A percentile compares a stretch with the other conserved stretches of the same genome.
Conservation (phyloP, 108 stramenopile species). For the Mediolabrus comicus region DNA sequence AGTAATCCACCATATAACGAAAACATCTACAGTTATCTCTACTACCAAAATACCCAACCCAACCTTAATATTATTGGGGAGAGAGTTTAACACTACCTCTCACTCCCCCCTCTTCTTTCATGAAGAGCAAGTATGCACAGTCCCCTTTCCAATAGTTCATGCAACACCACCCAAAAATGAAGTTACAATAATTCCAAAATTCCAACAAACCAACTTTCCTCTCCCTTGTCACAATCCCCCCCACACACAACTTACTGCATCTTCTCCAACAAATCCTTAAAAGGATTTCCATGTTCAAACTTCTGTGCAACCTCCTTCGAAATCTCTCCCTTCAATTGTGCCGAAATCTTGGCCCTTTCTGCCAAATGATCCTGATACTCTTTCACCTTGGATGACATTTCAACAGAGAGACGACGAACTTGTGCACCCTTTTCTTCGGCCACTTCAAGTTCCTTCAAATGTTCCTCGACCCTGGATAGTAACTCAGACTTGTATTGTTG, state of each 20-base stretch:
- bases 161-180: too few relatives aligned
- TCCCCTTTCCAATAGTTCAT: too few relatives aligned
- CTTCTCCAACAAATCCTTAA: not conserved
- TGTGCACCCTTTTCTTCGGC: slow-evolving; percentile 39
- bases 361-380: slow-evolving; percentile 32
- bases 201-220: too few relatives aligned
- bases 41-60: too few relatives aligned
- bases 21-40: too few relatives aligned
- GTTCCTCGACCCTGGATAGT: slow-evolving; percentile 41
- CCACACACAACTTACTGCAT: not conserved
- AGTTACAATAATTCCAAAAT: too few relatives aligned
- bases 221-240: too few relatives aligned
- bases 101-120: too few relatives aligned
- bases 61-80: too few relatives aligned
- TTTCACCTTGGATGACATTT: slow-evolving; percentile 33
- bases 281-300: not conserved
- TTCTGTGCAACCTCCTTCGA: slow-evolving; percentile 1
- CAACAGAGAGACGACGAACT: slow-evolving; percentile 26
- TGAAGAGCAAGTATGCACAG: too few relatives aligned
- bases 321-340: slow-evolving; percentile 35
- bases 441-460: slow-evolving; percentile 25
- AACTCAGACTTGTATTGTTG: slow-evolving; percentile 42
- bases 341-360: slow-evolving; percentile 23
- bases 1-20: too few relatives aligned
- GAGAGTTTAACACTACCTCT: too few relatives aligned